These are phyloP conservation scores for Gossypium stocksii DNA, from an alignment of 345 rosid genomes.

Conservation along the genomic window DNA sequence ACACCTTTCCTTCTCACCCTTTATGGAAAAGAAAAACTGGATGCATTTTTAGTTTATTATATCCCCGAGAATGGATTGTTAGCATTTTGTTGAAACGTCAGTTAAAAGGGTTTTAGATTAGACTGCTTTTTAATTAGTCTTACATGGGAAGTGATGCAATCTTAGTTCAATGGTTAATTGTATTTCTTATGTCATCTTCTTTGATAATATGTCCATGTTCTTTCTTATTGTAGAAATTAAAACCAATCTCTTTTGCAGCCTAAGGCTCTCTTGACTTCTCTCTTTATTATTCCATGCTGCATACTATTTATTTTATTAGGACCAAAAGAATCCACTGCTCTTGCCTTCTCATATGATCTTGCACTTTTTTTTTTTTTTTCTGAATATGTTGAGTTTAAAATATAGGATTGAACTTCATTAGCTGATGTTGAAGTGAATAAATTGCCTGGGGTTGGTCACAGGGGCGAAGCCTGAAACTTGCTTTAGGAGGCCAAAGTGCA, in stretches of 20 bases:
- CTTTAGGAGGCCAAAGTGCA: too few species aligned
- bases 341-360: not conserved
- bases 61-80: not conserved
- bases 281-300: not conserved
- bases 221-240: not conserved
- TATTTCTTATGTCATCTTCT: not conserved
- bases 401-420: not conserved
- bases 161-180: not conserved
- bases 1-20: not conserved
- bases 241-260: not conserved
- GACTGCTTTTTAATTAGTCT: not conserved
- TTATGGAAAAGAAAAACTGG: not conserved
- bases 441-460: not conserved
- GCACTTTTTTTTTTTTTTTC: not conserved
- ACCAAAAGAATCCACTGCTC: not conserved
- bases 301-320: not conserved
- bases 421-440: not conserved
- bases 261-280: not conserved
- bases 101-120: not conserved
- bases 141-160: not conserved
- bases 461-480: too few species aligned
- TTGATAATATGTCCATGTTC: not conserved
- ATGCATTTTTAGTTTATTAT: not conserved
- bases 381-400: not conserved
- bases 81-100: not conserved